Percentiles rank a stretch among this genome's conserved stretches.
Conservation (phyloP, 768 basidiomycete species). For the Boletus bicolor region DNA sequence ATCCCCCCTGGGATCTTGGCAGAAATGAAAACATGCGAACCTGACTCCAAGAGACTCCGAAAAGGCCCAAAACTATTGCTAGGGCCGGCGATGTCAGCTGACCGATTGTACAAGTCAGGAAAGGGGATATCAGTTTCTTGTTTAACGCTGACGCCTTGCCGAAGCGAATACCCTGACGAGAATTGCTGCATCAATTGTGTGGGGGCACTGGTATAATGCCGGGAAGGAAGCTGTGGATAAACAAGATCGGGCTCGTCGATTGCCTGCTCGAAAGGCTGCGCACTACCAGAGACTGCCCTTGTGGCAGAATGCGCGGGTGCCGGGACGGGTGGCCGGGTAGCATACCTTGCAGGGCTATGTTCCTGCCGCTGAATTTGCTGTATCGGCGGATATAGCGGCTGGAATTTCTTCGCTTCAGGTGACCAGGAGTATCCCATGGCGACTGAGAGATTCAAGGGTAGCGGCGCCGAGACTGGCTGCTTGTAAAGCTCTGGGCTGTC, state of each 20-base stretch:
- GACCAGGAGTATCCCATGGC: constrained; percentile 34
- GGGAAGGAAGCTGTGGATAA: constrained; percentile 24
- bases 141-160: constrained; percentile 24
- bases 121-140: constrained; percentile 28
- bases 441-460: constrained; percentile 31
- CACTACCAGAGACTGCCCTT: constrained; percentile 11
- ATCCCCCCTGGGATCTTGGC: background rate
- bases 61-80: constrained; percentile 21
- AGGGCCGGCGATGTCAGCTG: constrained; percentile 23
- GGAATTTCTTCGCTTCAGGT: constrained; percentile 33
- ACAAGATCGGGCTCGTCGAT: constrained; percentile 27
- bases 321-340: constrained; percentile 12
- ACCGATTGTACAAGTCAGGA: constrained; percentile 25
- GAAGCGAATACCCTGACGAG: constrained; percentile 22
- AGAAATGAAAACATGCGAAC: constrained; percentile 20
- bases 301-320: constrained; percentile 12
- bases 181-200: constrained; percentile 20
- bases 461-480: constrained; percentile 32
- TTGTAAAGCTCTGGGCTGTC: constrained; percentile 30
- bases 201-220: constrained; percentile 22
- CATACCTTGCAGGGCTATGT: constrained; percentile 22
- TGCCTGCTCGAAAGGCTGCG: constrained; percentile 24
- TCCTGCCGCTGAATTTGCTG: constrained; percentile 29
- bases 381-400: constrained; percentile 34
- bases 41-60: constrained; percentile 26